Conservation (phyloP, 805 yeast species). For the Candida andamanensis region DNA sequence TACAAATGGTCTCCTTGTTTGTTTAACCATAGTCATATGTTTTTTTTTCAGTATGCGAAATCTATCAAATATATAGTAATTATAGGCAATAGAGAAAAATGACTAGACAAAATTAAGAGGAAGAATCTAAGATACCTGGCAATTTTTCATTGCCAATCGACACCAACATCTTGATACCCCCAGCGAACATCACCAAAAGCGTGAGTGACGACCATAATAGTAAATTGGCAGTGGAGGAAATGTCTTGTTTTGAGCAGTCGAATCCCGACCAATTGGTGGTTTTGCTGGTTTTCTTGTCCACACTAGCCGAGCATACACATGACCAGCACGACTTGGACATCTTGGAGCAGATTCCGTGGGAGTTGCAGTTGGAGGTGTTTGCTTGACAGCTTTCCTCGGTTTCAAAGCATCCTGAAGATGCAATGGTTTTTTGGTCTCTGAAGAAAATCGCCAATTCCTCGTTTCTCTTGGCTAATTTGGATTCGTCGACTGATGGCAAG, state of each 20-base stretch:
- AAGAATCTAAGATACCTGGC: slow-evolving; percentile 65
- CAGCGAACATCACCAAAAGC: slow-evolving; percentile 40
- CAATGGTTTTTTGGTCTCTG: slow-evolving; percentile 3
- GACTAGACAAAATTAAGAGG: slow-evolving; percentile 29
- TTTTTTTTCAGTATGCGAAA: neutral
- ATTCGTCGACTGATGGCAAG: slow-evolving; percentile 11
- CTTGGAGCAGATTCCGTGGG: slow-evolving; percentile 50
- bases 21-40: slow-evolving; percentile 14
- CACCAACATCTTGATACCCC: slow-evolving; percentile 50
- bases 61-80: neutral
- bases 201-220: slow-evolving; percentile 62
- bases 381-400: slow-evolving; percentile 45
- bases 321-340: slow-evolving; percentile 37
- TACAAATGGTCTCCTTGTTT: slow-evolving; percentile 22
- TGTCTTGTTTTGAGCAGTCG: slow-evolving; percentile 64
- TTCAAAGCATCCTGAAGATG: slow-evolving; percentile 24
- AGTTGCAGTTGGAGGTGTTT: slow-evolving; percentile 44
- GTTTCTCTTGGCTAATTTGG: slow-evolving; percentile 11
- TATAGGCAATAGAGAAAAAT: too few relatives aligned
- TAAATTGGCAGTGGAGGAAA: slow-evolving; percentile 60
- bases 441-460: slow-evolving; percentile 16
- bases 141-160: slow-evolving; percentile 55
- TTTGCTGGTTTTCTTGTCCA: slow-evolving; percentile 34
- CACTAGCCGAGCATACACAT: slow-evolving; percentile 46
- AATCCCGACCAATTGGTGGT: slow-evolving; percentile 53